Base-by-base conservation (phyloP, 352 stramenopile genomes). In the Phytopythium boreale region DNA sequence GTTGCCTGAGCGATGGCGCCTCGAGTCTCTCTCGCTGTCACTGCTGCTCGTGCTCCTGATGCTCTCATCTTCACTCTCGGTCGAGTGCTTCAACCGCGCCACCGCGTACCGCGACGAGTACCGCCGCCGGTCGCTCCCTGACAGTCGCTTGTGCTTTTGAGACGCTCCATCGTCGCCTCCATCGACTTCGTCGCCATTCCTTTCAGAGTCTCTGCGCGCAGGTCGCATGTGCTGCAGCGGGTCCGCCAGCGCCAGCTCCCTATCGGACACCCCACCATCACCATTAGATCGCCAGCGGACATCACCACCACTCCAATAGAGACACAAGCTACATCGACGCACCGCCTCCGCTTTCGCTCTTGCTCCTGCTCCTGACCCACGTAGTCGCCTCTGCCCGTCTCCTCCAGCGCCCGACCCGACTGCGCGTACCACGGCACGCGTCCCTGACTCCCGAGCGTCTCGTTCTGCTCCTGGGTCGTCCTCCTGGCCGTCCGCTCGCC, bases 271-370 rank as follows among this genome's bases (percentile, higher is more conserved):
- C n/a, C n/a, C n/a, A n/a, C n/a, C n/a, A n/a, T n/a, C n/a, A n/a
- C n/a, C n/a, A n/a, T n/a, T n/a, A n/a, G n/a, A n/a, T n/a, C n/a
- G n/a, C n/a, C n/a, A n/a, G 44, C 26, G 24, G 20, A 22, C 43
- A 44, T 10, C 47, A 50, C 49, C 34, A 26, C 22, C 36, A 58
- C 7, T 11, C 12, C 6, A 15, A 37, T 24, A 31, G 15, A 63
- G n/a, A n/a, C n/a, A n/a, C n/a, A n/a, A n/a, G n/a, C n/a, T n/a
- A n/a, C n/a, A n/a, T n/a, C n/a, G n/a, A 27, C 59, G n/a, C 39
- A 81, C 76, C 76, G 65, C 61, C 75, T 82, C 22, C 75, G 62
- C 51, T 77, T 84, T 20, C 66, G 72, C 43, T 82, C 43, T 82
- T 66, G 26, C 73, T 66, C 31, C 56, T 68, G 27, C 71, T 59